Evolutionary conservation across 331 rosid species (phyloP).

Genomic region (Saraca asoca): DNA sequence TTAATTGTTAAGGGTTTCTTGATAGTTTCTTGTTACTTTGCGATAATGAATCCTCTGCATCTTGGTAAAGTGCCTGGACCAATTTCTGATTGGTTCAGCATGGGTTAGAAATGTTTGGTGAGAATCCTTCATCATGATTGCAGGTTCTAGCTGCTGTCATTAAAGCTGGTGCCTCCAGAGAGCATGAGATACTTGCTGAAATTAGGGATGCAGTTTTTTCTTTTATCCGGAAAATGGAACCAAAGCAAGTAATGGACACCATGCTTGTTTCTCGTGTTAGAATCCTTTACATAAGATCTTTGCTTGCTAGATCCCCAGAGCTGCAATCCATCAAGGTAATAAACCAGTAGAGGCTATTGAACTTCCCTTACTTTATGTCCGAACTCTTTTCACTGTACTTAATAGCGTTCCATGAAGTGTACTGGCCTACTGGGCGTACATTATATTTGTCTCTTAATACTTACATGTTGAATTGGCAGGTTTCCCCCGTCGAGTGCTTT

Average conservation of each 20-base stretch:
- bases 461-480: constrained; percentile 57
- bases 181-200: constrained; percentile 98
- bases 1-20: not conserved
- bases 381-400: constrained; percentile 15
- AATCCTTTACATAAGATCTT: constrained; percentile 87
- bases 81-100: constrained; percentile 9
- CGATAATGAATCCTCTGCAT: constrained; percentile 16
- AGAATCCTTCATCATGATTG: constrained; percentile 32
- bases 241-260: constrained; percentile 94
- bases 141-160: constrained; percentile 98
- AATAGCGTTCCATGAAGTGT: constrained; percentile 26
- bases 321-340: constrained; percentile 95
- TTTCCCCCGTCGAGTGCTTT: constrained; percentile 83
- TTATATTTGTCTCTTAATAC: constrained; percentile 29
- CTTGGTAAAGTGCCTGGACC: constrained; percentile 2
- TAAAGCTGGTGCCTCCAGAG: constrained; percentile 99
- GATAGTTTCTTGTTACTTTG: constrained; percentile 9
- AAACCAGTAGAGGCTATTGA: constrained; percentile 17
- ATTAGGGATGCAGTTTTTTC: constrained; percentile 92
- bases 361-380: constrained; percentile 8
- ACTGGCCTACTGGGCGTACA: constrained; percentile 25
- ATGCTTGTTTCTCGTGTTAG: constrained; percentile 99
- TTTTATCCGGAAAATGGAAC: constrained; percentile 93
- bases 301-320: constrained; percentile 96
- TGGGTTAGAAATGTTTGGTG: constrained; percentile 18